Percentiles rank a stretch among this genome's conserved stretches.
Conservation (phyloP, 1,284 basidiomycete genomes). For the Meripilus lineatus region DNA sequence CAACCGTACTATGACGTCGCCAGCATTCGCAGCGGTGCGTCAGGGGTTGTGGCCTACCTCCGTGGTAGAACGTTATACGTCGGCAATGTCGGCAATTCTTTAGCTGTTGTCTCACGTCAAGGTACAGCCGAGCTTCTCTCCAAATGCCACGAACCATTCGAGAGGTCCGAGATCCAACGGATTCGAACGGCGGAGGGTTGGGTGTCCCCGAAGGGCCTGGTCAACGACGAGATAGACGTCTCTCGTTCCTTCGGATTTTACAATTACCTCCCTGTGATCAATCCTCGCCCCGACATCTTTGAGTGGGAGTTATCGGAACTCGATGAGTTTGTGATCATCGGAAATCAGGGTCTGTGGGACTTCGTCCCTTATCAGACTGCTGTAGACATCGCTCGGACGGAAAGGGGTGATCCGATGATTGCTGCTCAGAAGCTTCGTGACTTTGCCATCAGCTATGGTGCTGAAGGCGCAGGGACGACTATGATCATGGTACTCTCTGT, state of each 20-base stretch:
- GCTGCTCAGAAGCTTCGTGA: constrained; percentile 97
- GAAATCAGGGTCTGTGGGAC: constrained; percentile 92
- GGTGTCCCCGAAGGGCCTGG: constrained; percentile 90
- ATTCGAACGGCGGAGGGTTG: constrained; percentile 94
- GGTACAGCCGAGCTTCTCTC: constrained; percentile 79
- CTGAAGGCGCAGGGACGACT: constrained; percentile 93
- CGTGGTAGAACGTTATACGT: constrained; percentile 80
- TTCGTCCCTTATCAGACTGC: constrained; percentile 94
- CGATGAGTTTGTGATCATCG: constrained; percentile 97
- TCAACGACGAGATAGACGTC: constrained; percentile 91
- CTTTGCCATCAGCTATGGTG: constrained; percentile 96
- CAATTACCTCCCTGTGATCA: constrained; percentile 88
- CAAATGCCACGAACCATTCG: constrained; percentile 87
- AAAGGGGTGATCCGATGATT: constrained; percentile 88
- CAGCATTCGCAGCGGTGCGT: constrained; percentile 70
- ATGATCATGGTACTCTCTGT: constrained; percentile 99
- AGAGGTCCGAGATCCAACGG: constrained; percentile 78
- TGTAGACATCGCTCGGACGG: constrained; percentile 91
- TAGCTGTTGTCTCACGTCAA: constrained; percentile 86
- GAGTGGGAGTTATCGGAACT: constrained; percentile 72
- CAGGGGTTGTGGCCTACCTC: constrained; percentile 87
- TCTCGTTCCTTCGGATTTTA: constrained; percentile 95
- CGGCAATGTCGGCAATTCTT: constrained; percentile 87
- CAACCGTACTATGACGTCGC: constrained; percentile 33
- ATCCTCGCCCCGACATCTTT: constrained; percentile 80